phyloP scores from a whole-genome alignment of 2,329 filamentous ascomycete genomes.

The Pseudomassariella vexata region DNA sequence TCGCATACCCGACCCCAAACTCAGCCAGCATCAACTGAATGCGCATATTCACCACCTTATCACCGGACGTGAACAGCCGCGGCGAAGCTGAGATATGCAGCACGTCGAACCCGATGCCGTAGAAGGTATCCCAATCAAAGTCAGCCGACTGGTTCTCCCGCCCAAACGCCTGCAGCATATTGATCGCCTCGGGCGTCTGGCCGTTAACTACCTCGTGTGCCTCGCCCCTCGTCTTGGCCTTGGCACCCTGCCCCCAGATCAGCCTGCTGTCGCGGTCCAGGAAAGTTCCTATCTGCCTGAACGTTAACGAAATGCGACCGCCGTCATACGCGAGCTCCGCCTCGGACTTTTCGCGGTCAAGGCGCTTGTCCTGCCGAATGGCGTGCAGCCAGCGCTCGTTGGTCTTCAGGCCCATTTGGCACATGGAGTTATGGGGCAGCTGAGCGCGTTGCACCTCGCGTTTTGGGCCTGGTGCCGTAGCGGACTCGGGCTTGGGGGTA shows the following conservation, averaged over 20 bases:
- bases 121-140: slow-evolving; percentile 70
- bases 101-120: slow-evolving; percentile 81
- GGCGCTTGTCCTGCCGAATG: slow-evolving; percentile 83
- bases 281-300: slow-evolving; percentile 84
- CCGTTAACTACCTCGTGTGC: slow-evolving; percentile 66
- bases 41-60: slow-evolving; percentile 41
- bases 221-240: slow-evolving; percentile 53
- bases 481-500: slow-evolving; percentile 7
- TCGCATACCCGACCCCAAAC: slow-evolving; percentile 37
- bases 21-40: slow-evolving; percentile 46
- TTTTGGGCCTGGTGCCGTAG: slow-evolving; percentile 20
- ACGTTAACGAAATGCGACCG: slow-evolving; percentile 85
- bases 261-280: slow-evolving; percentile 54
- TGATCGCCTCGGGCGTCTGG: slow-evolving; percentile 56
- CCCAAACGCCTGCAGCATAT: slow-evolving; percentile 74
- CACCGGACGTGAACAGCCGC: slow-evolving; percentile 43
- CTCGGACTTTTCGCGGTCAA: slow-evolving; percentile 56
- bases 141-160: slow-evolving; percentile 70
- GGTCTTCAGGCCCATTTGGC: slow-evolving; percentile 72
- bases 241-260: slow-evolving; percentile 93
- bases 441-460: slow-evolving; percentile 61
- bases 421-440: slow-evolving; percentile 85
- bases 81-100: slow-evolving; percentile 55
- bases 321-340: slow-evolving; percentile 69
- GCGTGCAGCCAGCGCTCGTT: slow-evolving; percentile 87